Percentiles rank a stretch among this genome's conserved stretches.
These are phyloP conservation scores for Geotrichum restrictum DNA, from an alignment of 1,139 yeast genomes.

Conservation along the genomic window DNA sequence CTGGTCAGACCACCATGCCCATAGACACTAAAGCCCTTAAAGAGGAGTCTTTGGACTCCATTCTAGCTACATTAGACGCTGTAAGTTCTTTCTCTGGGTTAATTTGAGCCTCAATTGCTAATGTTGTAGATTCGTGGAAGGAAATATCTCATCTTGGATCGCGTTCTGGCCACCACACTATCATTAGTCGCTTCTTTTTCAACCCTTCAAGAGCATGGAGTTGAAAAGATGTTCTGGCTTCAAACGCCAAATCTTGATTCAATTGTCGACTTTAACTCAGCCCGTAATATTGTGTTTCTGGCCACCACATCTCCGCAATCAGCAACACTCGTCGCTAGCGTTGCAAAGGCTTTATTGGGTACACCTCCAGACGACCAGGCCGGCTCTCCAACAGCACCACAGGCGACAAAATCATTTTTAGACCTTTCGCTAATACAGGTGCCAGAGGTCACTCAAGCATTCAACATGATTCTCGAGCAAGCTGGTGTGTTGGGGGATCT, in stretches of 20 bases:
- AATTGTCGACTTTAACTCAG: conserved; percentile 16
- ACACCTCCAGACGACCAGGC: conserved; percentile 14
- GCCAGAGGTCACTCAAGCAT: conserved; percentile 38
- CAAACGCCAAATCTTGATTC: conserved; percentile 28
- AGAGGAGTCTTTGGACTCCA: conserved; percentile 32
- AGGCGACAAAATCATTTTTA: conserved; percentile 18
- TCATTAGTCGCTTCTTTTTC: conserved; percentile 59
- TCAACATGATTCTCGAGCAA: conserved; percentile 35
- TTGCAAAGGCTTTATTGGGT: conserved; percentile 28
- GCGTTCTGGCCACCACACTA: conserved; percentile 50
- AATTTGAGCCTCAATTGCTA: neutral
- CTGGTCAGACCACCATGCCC: conserved; percentile 16
- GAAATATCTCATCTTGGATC: conserved; percentile 52
- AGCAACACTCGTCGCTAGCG: conserved; percentile 29
- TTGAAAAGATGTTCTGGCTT: conserved; percentile 61
- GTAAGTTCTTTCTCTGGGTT: conserved; percentile 23
- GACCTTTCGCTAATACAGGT: conserved; percentile 33
- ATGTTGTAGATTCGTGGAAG: conserved; percentile 31
- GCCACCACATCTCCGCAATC: conserved; percentile 24
- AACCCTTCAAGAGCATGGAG: conserved; percentile 52
- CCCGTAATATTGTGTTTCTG: conserved; percentile 18
- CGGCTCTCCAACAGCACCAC: neutral
- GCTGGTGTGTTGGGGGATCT: conserved; percentile 42
- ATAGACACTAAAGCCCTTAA: conserved; percentile 30
- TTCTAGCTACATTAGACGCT: conserved; percentile 36